phyloP scores from a whole-genome alignment of 75 land plant species.

The Pseudotsuga menziesii region DNA sequence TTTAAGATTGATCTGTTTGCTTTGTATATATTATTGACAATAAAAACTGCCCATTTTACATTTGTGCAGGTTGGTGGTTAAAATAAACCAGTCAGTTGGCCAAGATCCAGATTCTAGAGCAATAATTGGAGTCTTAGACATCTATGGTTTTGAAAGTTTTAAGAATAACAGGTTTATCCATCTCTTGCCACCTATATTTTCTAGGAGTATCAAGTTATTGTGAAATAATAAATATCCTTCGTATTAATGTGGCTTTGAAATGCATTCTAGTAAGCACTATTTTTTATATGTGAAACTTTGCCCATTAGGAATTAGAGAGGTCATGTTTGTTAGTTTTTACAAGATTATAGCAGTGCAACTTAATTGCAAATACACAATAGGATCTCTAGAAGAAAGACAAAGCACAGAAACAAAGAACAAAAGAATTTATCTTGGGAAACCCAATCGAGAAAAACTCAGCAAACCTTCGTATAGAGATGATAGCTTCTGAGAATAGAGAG shows the following conservation, averaged over 20 bases:
- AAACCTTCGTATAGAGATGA: too few relatives aligned
- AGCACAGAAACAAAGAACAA: too few relatives aligned
- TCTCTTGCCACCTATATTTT: not conserved
- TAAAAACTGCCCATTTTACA: not conserved
- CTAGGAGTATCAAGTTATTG: not conserved
- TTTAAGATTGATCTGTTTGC: not conserved
- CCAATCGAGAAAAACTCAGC: too few relatives aligned
- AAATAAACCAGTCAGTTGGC: slow-evolving; percentile 81
- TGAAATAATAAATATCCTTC: not conserved
- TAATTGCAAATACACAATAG: too few relatives aligned
- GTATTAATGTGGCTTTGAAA: not conserved
- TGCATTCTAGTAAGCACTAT: too few relatives aligned
- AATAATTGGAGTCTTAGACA: slow-evolving; percentile 83
- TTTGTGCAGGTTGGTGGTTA: slow-evolving; percentile 78
- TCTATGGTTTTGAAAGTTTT: slow-evolving; percentile 94
- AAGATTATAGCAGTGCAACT: too few relatives aligned
- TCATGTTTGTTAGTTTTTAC: too few relatives aligned
- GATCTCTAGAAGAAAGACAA: too few relatives aligned
- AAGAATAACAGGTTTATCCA: slow-evolving; percentile 59
- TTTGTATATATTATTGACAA: not conserved
- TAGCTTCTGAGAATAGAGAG: too few relatives aligned
- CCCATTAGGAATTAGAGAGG: too few relatives aligned
- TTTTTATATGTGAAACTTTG: too few relatives aligned
- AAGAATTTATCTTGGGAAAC: too few relatives aligned
- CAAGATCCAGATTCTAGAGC: slow-evolving; percentile 64